Percentiles rank a stretch among this genome's conserved stretches.
Evolutionary conservation across 148 eudicot species (phyloP).

Genomic region (Heliosperma pusillum): DNA sequence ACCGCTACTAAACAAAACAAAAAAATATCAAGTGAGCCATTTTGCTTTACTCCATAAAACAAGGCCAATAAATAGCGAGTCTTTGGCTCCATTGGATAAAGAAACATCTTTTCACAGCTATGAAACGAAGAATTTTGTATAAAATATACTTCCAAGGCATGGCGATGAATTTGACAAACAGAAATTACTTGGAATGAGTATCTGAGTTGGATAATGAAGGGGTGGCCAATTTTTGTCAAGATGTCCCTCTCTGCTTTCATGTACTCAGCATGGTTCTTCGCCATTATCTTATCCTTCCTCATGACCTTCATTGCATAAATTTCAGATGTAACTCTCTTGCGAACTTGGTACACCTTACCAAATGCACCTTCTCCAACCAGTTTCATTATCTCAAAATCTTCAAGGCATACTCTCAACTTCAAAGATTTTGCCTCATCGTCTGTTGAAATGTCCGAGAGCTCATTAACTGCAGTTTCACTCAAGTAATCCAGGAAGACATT

Average conservation of each 20-base stretch:
- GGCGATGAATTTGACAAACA: neutral
- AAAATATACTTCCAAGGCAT: conserved; percentile 1
- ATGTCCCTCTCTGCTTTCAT: conserved; percentile 95
- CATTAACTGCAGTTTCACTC: conserved; percentile 26
- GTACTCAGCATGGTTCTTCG: conserved; percentile 84
- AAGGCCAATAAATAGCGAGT: neutral
- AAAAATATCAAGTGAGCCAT: neutral
- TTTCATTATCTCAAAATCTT: conserved; percentile 75
- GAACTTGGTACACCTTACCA: conserved; percentile 88
- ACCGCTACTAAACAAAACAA: no score
- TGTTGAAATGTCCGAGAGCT: conserved; percentile 29
- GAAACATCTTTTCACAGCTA: neutral
- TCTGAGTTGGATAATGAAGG: conserved; percentile 83
- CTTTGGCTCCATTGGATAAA: neutral
- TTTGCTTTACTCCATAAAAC: neutral
- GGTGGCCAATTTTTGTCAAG: conserved; percentile 76
- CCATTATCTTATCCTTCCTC: conserved; percentile 93
- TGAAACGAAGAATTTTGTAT: neutral
- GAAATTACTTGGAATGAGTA: conserved; percentile 80
- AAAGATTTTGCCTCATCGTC: conserved; percentile 27
- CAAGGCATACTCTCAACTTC: conserved; percentile 49
- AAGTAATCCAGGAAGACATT: conserved; percentile 31
- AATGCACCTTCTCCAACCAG: conserved; percentile 88
- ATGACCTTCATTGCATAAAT: conserved; percentile 93
- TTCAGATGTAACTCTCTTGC: conserved; percentile 65